Evolutionary conservation across 148 eudicot species (phyloP).

Genomic region (Dysphania ambrosioides): DNA sequence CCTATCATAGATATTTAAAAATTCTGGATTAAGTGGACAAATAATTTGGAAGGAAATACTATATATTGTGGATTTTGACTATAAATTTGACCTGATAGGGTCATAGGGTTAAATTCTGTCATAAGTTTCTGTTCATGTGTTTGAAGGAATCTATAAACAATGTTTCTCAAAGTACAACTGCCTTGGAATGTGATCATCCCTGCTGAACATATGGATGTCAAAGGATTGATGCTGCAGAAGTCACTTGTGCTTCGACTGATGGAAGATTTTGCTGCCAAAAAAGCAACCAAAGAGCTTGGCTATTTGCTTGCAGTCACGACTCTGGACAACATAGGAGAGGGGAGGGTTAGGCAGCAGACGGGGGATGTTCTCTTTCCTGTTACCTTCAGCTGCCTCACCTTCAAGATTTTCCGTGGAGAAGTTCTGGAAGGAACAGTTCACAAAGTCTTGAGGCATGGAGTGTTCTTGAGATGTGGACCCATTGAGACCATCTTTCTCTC

Average conservation of each 20-base stretch:
- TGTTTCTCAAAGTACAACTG: constrained; percentile 54
- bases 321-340: constrained; percentile 53
- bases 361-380: constrained; percentile 78
- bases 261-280: constrained; percentile 58
- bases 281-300: constrained; percentile 60
- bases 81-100: background rate
- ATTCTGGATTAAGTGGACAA: too few relatives aligned
- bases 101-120: background rate
- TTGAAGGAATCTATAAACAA: constrained; percentile 19
- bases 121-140: background rate
- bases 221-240: constrained; percentile 58
- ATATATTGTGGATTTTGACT: background rate
- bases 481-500: constrained; percentile 55
- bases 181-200: constrained; percentile 67
- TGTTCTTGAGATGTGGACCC: constrained; percentile 66
- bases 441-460: constrained; percentile 63
- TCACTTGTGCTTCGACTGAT: constrained; percentile 50
- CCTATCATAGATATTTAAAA: too few relatives aligned
- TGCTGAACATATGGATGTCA: constrained; percentile 47
- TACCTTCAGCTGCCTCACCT: constrained; percentile 53
- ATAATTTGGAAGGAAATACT: too few relatives aligned
- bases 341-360: constrained; percentile 53
- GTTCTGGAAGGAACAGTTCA: constrained; percentile 57
- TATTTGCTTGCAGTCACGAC: constrained; percentile 59
- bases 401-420: constrained; percentile 56